Percentiles rank a stretch among this genome's conserved stretches.
These are phyloP conservation scores for Beauveria australis DNA, from an alignment of 2,329 filamentous ascomycete species.

Conservation along the genomic window DNA sequence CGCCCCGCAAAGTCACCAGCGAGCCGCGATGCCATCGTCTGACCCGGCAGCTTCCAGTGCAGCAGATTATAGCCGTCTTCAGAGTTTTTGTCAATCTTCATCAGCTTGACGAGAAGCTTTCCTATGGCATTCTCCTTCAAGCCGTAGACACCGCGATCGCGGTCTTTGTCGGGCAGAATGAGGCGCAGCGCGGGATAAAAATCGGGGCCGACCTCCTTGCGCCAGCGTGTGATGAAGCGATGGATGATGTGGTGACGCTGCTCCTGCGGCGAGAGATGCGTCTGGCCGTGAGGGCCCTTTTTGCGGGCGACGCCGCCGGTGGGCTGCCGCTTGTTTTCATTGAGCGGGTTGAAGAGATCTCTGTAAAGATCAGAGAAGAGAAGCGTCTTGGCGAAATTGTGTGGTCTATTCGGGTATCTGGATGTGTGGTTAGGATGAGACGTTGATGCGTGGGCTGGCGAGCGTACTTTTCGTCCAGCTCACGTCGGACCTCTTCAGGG, in stretches of 20 bases:
- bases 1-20: constrained; percentile 89
- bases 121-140: constrained; percentile 88
- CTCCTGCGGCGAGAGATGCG: constrained; percentile 63
- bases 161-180: constrained; percentile 87
- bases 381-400: constrained; percentile 70
- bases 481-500: constrained; percentile 28
- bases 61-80: constrained; percentile 79
- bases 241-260: constrained; percentile 73
- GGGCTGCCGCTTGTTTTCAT: constrained; percentile 71
- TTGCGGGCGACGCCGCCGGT: constrained; percentile 48
- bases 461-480: constrained; percentile 36
- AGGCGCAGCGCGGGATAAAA: constrained; percentile 89
- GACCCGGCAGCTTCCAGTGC: constrained; percentile 86
- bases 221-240: constrained; percentile 79
- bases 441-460: background rate
- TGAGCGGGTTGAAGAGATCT: constrained; percentile 71
- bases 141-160: constrained; percentile 86
- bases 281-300: constrained; percentile 49
- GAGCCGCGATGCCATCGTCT: constrained; percentile 51
- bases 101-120: constrained; percentile 81
- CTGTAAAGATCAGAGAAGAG: constrained; percentile 73
- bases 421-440: constrained; percentile 16
- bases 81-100: constrained; percentile 85
- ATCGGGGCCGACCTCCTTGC: constrained; percentile 79
- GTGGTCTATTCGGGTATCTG: constrained; percentile 75